Base-by-base conservation (phyloP, 2,329 filamentous ascomycete genomes). In the Aspergillus ruber region DNA sequence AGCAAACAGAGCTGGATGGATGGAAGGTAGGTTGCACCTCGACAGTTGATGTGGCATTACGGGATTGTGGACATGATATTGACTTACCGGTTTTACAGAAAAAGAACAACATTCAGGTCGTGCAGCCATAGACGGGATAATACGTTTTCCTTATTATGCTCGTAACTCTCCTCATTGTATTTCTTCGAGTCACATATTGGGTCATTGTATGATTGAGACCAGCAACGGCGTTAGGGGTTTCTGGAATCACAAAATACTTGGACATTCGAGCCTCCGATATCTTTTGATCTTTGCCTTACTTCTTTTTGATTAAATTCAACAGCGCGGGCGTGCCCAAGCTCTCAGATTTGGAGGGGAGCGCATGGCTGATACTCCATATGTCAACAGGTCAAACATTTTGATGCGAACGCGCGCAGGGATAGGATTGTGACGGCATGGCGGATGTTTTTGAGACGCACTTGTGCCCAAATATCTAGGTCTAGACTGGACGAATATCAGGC, bases 1-100 rank as follows among this genome's bases (percentile, higher is more conserved):
- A 95, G 72, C 90, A 98, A 69, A 83, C 89, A 38, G 93, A 98
- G 65, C 81, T 98, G 77, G 91, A 98, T 67, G 90, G 85, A 70
- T 98, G 93, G 93, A 98, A 98, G 88, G 91, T 94, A 73, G 49
- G 82, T 65, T 39, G 18, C 27, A 38, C 23, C n/a, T 21, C 13
- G 3, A 25, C 6, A 10, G 12, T 10, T 6, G 8, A 9, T n/a
- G 17, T 42, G 9, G 23, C 13, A 42, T 13, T n/a, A 18, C 7
- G 1, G 13, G 3, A 20, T 40, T 17, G n/a, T 40, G 39, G 21
- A n/a, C 18, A 15, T 35, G 29, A 46, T 50, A 51, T 46, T 12
- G 43, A 48, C 44, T 18, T 20, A 52, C 15, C 25, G 40, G n/a
- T 29, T 23, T 43, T 56, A 55, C 52, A 74, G 72, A 74, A 72